Evolutionary conservation across 441 rosid species (phyloP), one percentile per base, ranked within the genome.

Genomic region (Manihot esculenta): DNA sequence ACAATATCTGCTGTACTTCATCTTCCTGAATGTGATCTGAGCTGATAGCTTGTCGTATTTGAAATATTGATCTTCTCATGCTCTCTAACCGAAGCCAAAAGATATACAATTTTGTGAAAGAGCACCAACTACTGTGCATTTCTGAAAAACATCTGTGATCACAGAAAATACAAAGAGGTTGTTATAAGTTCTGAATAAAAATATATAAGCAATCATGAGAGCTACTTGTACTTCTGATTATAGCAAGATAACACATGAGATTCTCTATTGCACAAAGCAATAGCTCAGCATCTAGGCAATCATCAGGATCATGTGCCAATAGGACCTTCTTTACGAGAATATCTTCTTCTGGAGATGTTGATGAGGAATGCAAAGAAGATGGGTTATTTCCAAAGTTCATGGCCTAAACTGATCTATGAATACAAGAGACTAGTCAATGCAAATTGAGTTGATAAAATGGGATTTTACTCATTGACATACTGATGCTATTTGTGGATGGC

Each of bases 1-100:
- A 86, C 26, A 3, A 85, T 58, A 11, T 79, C 89, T 20, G 79
- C 59, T 5, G 81, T 62, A 11, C 73, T 66, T 48, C 89, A 92
- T 54, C 76, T 73, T 0, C 92, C 27, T 83, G 79, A n/a, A 86
- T 78, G 35, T 79, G 87, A 80, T 86, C 88, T 0, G 74, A 54
- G 51, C 78, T 38, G 18, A 67, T 70, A 13, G 56, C 54, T 62
- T 81, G 71, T 44, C 72, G 82, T 42, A 74, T 73, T 45, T 64
- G 78, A 24, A 80, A 76, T 61, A 73, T 84, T 1, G 93, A 89
- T 73, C 82, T 79, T 72, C 84, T 81, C 80, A 93, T 85, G 51
- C 97, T 80, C 72, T 86, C 87, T 66, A 91, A 59, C 33, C 97
- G 86, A 27, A 82, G 74, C 97, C 97, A 91, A 70, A 93, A 89